Evolutionary conservation across 345 rosid genomes (phyloP).

Genomic region (Linum lewisii): DNA sequence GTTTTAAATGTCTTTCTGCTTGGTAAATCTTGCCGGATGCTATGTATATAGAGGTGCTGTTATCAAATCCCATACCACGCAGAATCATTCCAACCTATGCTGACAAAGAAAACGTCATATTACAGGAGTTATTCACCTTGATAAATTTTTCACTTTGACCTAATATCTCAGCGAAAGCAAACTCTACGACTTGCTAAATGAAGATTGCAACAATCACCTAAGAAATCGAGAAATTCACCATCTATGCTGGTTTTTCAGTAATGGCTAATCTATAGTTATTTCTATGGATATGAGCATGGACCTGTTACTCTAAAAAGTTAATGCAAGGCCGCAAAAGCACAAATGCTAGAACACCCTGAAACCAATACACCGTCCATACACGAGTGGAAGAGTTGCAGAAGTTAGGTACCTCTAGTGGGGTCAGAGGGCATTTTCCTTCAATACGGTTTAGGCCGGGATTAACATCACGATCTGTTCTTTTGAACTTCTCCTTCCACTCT

Average conservation of each 20-base stretch:
- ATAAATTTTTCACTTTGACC: neutral
- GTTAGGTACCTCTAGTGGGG: constrained; percentile 76
- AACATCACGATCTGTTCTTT: constrained; percentile 53
- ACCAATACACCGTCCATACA: neutral
- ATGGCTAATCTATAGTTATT: no score
- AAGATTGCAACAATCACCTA: no score
- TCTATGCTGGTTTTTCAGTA: no score
- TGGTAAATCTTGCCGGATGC: constrained; percentile 78
- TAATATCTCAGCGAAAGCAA: no score
- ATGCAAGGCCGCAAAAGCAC: neutral
- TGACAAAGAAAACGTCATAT: constrained; percentile 35
- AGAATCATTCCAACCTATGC: constrained; percentile 94
- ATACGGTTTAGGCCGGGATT: constrained; percentile 68
- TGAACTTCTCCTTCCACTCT: constrained; percentile 81
- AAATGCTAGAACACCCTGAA: neutral
- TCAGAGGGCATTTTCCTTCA: constrained; percentile 86
- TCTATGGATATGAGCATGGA: neutral
- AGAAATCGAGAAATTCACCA: no score
- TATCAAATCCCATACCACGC: constrained; percentile 95
- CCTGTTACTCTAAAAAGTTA: neutral
- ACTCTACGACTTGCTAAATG: no score
- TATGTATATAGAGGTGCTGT: constrained; percentile 65
- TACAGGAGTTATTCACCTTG: constrained; percentile 13
- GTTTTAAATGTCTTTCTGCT: constrained; percentile 59
- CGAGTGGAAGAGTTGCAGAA: neutral